These are phyloP conservation scores for Fraxinus nigra DNA, from an alignment of 305 asterid species.

Conservation along the genomic window DNA sequence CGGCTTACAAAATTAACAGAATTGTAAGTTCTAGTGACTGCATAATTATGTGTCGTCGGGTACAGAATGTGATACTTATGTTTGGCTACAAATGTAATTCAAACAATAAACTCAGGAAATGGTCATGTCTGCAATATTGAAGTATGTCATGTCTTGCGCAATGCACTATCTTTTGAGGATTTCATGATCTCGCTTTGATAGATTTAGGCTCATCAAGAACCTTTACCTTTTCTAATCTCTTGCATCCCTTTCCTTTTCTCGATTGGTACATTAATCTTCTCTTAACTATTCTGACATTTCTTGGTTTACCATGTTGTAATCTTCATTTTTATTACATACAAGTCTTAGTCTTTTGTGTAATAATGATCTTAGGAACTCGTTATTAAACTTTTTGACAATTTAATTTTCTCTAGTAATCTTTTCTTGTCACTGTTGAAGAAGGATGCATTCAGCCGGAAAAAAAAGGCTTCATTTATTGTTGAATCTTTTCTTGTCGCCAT, in stretches of 20 bases:
- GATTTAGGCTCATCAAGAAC: neutral
- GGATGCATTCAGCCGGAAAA: neutral
- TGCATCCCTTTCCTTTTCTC: neutral
- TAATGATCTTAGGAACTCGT: neutral
- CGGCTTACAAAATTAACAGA: conserved; percentile 41
- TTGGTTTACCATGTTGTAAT: neutral
- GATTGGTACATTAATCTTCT: neutral
- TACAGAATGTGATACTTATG: neutral
- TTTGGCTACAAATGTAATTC: neutral
- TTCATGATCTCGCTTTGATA: neutral
- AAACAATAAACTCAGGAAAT: neutral
- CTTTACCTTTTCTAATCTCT: neutral
- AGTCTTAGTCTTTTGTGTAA: neutral
- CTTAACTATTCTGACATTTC: neutral
- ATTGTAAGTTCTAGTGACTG: conserved; percentile 40
- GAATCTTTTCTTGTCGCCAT: neutral
- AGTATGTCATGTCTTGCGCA: neutral
- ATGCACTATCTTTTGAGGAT: neutral
- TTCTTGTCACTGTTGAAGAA: neutral
- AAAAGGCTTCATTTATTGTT: neutral
- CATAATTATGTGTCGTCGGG: neutral
- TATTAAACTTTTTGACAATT: neutral
- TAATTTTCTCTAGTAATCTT: neutral
- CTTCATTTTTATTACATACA: neutral
- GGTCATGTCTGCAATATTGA: neutral